phyloP scores from a whole-genome alignment of 768 basidiomycete species.

The Botryobasidium botryosum region DNA sequence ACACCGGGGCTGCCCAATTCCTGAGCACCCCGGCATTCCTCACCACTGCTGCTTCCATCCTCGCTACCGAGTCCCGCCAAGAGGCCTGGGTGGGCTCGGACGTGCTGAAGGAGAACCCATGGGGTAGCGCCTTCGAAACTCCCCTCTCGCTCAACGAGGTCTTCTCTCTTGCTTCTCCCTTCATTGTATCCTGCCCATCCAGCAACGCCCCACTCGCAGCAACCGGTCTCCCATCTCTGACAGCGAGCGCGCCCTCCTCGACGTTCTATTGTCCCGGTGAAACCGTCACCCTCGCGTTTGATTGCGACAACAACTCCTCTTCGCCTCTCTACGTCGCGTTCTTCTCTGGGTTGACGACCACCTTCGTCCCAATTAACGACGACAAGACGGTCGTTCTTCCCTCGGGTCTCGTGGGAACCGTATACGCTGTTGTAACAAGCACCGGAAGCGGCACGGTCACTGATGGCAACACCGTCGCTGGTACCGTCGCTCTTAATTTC shows the following conservation, averaged over 20 bases:
- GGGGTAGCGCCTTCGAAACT: constrained; percentile 43
- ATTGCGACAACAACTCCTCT: constrained; percentile 5
- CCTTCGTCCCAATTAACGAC: constrained; percentile 25
- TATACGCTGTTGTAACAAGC: constrained; percentile 37
- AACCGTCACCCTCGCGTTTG: constrained; percentile 17
- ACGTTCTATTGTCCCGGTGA: constrained; percentile 20
- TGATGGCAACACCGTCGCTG: constrained; percentile 38
- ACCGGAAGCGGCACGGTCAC: constrained; percentile 24
- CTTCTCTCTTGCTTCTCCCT: constrained; percentile 30
- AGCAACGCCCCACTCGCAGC: constrained; percentile 33
- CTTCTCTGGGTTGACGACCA: constrained; percentile 29
- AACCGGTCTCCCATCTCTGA: constrained; percentile 35
- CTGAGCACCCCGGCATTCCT: constrained; percentile 29
- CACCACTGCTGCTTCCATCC: constrained; percentile 43
- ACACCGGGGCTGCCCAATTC: constrained; percentile 35
- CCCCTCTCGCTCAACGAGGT: constrained; percentile 27
- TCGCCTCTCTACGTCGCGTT: constrained; percentile 33
- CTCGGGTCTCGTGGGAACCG: constrained; percentile 27
- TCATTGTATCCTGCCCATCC: constrained; percentile 36
- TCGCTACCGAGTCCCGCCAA: constrained; percentile 46
- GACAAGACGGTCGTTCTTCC: constrained; percentile 26
- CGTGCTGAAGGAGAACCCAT: constrained; percentile 31
- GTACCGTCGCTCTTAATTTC: too few relatives aligned
- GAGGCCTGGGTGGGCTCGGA: constrained; percentile 42
- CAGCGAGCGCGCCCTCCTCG: constrained; percentile 17